Evolutionary conservation across 2,329 filamentous ascomycete genomes (phyloP).

Genomic region (Purpureocillium takamizusanense): DNA sequence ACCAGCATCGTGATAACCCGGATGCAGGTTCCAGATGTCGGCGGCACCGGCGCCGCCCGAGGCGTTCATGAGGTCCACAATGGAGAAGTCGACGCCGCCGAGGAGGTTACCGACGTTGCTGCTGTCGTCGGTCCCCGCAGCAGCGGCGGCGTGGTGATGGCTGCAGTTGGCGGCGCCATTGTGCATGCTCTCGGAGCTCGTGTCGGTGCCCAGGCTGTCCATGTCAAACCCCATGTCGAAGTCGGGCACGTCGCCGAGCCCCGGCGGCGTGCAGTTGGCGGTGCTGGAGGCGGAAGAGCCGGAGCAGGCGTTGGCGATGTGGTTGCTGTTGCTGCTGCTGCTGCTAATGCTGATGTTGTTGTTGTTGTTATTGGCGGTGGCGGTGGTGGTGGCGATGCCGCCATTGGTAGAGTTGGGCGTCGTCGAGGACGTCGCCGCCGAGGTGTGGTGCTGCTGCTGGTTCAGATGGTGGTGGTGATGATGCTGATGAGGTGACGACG

Average conservation of each 20-base stretch:
- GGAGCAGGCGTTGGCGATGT: not conserved
- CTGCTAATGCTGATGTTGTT: not conserved
- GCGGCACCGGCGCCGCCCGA: constrained; percentile 9
- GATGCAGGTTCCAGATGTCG: constrained; percentile 17
- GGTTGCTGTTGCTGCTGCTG: constrained; percentile 1
- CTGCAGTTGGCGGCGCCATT: constrained; percentile 5
- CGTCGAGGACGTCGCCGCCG: too few relatives aligned
- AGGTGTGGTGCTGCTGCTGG: not conserved
- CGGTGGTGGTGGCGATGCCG: too few relatives aligned
- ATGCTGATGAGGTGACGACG: constrained; percentile 2
- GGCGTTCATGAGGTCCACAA: constrained; percentile 22
- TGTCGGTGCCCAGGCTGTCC: constrained; percentile 18
- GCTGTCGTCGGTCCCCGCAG: not conserved
- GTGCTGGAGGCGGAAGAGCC: constrained; percentile 10
- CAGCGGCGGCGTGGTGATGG: constrained; percentile 11
- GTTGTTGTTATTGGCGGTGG: not conserved
- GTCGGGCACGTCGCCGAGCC: constrained; percentile 16
- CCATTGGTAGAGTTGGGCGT: too few relatives aligned
- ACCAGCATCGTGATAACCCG: constrained; percentile 6
- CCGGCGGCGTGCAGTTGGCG: constrained; percentile 8
- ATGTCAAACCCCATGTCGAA: constrained; percentile 29
- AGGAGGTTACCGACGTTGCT: not conserved
- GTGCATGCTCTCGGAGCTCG: constrained; percentile 22
- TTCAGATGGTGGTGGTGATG: not conserved
- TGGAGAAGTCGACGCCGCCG: constrained; percentile 21